Conservation (phyloP, 306 rosid species). For the Vachellia pachyceras region DNA sequence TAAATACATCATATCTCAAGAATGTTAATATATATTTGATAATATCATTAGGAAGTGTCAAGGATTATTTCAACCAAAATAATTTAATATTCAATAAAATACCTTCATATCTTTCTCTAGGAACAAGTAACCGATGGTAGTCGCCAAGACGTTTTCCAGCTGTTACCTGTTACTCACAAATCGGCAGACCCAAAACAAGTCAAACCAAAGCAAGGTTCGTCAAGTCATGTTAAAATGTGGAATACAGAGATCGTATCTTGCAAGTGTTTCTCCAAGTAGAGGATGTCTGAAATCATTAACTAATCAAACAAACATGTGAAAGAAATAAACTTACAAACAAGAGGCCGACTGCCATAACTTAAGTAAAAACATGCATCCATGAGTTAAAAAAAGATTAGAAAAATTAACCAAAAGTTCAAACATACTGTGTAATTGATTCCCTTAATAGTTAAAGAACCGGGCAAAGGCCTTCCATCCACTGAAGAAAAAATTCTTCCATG, state of each 20-base stretch:
- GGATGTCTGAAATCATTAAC: not conserved
- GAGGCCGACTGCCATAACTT: not conserved
- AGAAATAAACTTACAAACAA: slow-evolving; percentile 3
- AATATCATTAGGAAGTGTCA: not conserved
- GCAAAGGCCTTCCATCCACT: slow-evolving; percentile 76
- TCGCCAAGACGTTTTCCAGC: slow-evolving; percentile 60
- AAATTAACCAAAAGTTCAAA: not conserved
- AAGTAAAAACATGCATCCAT: not conserved
- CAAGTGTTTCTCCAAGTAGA: not conserved
- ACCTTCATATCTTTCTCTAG: slow-evolving; percentile 75
- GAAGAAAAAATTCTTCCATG: slow-evolving; percentile 90
- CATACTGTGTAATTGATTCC: slow-evolving; percentile 84
- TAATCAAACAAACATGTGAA: slow-evolving; percentile 30
- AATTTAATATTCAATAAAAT: slow-evolving; percentile 10
- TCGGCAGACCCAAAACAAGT: slow-evolving; percentile 18
- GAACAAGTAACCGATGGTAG: slow-evolving; percentile 76
- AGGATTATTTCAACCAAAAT: too few relatives aligned
- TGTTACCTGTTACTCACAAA: slow-evolving; percentile 54
- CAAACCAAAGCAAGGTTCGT: not conserved
- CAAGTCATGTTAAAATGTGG: not conserved
- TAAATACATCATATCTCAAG: slow-evolving; percentile 20
- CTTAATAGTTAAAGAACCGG: slow-evolving; percentile 58
- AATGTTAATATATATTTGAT: slow-evolving; percentile 7
- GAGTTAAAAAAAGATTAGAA: not conserved
- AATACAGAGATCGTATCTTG: not conserved